These are phyloP conservation scores for Talaromyces borbonicus DNA, from an alignment of 495 filamentous ascomycete species.

Conservation along the genomic window DNA sequence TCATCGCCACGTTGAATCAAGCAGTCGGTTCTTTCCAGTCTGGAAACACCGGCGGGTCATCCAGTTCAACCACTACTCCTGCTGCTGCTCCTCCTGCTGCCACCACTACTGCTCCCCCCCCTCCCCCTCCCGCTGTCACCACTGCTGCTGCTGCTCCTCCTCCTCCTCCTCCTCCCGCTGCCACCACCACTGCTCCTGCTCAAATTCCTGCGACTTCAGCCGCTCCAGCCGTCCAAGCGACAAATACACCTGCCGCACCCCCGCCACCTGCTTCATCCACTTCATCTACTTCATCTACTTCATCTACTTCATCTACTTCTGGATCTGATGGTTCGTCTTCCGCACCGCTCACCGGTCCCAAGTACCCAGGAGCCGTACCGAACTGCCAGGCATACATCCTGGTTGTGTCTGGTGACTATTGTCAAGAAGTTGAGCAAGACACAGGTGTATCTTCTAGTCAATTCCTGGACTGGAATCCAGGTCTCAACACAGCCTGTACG, in stretches of 20 bases:
- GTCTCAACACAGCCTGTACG: conserved; percentile 23
- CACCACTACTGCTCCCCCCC: not conserved
- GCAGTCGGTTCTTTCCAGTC: not conserved
- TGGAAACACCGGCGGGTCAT: not conserved
- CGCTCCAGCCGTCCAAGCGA: not conserved
- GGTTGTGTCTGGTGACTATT: conserved; percentile 31
- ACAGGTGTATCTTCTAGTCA: conserved; percentile 18
- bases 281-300: not conserved
- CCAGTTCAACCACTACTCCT: not conserved
- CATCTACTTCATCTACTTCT: not conserved
- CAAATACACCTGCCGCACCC: not conserved
- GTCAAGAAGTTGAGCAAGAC: conserved; percentile 24
- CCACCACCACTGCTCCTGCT: not conserved
- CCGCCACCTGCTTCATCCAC: not conserved
- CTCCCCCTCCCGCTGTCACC: not conserved
- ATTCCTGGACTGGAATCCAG: conserved; percentile 30
- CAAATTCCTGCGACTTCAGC: not conserved
- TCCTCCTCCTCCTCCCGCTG: not conserved
- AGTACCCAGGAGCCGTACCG: conserved; percentile 1
- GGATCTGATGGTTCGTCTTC: no score
- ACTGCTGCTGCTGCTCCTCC: not conserved
- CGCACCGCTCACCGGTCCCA: not conserved
- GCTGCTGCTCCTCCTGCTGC: not conserved
- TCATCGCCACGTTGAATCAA: not conserved
- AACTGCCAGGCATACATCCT: conserved; percentile 34